Percentiles rank a stretch among this genome's conserved stretches.
phyloP scores from a whole-genome alignment of 2,329 filamentous ascomycete genomes.

The Pseudogymnoascus sp. region DNA sequence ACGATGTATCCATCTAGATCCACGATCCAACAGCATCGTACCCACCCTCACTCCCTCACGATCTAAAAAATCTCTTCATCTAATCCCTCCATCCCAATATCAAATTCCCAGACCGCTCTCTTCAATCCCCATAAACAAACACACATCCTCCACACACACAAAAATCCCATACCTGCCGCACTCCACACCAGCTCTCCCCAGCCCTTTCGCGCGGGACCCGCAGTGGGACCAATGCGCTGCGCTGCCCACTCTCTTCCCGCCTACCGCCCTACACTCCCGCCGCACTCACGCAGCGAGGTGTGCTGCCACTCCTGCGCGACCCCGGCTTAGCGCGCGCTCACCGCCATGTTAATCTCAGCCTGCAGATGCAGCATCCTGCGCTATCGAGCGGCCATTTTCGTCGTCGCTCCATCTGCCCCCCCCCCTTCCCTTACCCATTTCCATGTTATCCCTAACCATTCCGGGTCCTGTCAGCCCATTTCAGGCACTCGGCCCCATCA shows the following conservation, averaged over 20 bases:
- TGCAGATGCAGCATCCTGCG: neutral
- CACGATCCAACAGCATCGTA: neutral
- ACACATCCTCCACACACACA: neutral
- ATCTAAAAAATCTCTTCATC: neutral
- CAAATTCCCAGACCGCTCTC: neutral
- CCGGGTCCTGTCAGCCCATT: neutral
- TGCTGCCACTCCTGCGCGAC: neutral
- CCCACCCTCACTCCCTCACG: neutral
- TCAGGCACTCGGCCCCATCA: neutral
- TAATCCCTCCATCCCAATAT: neutral
- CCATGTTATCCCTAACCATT: neutral
- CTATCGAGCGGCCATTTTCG: neutral
- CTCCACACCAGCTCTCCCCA: slow-evolving; percentile 6
- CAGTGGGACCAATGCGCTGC: neutral
- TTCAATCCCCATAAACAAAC: neutral
- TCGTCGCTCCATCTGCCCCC: neutral
- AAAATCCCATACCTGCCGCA: neutral
- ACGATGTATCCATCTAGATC: neutral
- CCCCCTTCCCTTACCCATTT: neutral
- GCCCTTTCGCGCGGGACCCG: neutral
- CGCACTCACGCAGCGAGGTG: neutral
- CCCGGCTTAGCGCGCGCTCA: neutral
- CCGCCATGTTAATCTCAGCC: slow-evolving; percentile 2
- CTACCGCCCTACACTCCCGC: slow-evolving; percentile 1
- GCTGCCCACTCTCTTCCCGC: neutral